These are phyloP conservation scores for Hyphopichia wangnamkhiaoensis DNA, from an alignment of 1,139 yeast genomes.

Conservation along the genomic window DNA sequence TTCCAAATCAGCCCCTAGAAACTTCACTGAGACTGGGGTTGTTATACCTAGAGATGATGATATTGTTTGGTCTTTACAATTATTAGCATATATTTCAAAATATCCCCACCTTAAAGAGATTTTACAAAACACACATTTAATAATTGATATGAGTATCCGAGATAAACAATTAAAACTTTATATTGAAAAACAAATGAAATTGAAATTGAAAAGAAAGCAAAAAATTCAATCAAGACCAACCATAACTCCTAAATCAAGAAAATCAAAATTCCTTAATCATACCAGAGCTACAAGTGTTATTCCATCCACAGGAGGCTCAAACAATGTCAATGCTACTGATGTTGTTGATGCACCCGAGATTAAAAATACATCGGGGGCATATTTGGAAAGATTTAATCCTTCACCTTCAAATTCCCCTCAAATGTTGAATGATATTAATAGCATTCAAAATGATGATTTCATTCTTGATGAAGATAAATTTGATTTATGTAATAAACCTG, in stretches of 20 bases:
- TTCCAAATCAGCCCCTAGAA: slow-evolving; percentile 54
- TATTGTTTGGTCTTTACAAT: slow-evolving; percentile 88
- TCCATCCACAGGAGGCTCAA: background rate
- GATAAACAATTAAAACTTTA: slow-evolving; percentile 44
- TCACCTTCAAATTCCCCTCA: slow-evolving; percentile 47
- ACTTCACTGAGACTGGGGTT: slow-evolving; percentile 68
- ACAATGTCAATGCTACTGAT: background rate
- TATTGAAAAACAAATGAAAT: slow-evolving; percentile 39
- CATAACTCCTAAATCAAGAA: slow-evolving; percentile 40
- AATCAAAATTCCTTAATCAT: slow-evolving; percentile 11
- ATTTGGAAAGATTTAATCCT: slow-evolving; percentile 31
- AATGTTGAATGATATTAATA: slow-evolving; percentile 36
- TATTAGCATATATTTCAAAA: slow-evolving; percentile 89
- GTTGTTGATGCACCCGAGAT: too few species aligned
- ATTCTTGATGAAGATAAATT: slow-evolving; percentile 38
- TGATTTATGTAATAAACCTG: slow-evolving; percentile 22
- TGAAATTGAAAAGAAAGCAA: slow-evolving; percentile 32
- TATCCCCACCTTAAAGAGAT: slow-evolving; percentile 77
- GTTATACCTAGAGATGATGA: slow-evolving; percentile 90
- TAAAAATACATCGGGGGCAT: slow-evolving; percentile 12
- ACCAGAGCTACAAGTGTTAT: background rate
- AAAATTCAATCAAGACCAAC: slow-evolving; percentile 35
- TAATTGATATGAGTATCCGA: slow-evolving; percentile 54
- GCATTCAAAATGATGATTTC: slow-evolving; percentile 34
- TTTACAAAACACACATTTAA: slow-evolving; percentile 69